Conservation (phyloP, 1,284 basidiomycete species). For the Irpex lacteus region DNA sequence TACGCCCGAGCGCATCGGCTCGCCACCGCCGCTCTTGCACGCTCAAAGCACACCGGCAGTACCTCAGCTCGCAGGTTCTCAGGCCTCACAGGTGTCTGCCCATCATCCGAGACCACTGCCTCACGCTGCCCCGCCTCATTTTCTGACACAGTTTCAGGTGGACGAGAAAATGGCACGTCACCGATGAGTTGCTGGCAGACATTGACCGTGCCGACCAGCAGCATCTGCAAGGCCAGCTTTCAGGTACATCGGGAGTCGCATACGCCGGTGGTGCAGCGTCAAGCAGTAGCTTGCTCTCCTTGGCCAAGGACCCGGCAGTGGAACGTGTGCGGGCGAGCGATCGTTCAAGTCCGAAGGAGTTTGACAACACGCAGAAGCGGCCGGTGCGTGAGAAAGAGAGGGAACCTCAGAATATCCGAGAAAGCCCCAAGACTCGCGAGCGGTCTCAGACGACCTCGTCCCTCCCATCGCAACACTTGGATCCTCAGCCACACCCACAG, state of each 20-base stretch:
- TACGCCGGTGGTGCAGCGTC: constrained; percentile 48
- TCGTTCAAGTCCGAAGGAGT: constrained; percentile 50
- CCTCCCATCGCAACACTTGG: constrained; percentile 38
- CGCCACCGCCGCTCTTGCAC: constrained; percentile 32
- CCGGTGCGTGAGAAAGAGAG: constrained; percentile 36
- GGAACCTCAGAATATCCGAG: constrained; percentile 40
- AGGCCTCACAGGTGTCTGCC: constrained; percentile 25
- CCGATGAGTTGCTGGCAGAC: constrained; percentile 64
- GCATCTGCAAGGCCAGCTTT: constrained; percentile 25
- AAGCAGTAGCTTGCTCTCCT: constrained; percentile 20
- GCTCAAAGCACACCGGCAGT: constrained; percentile 29
- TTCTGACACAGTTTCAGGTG: constrained; percentile 48
- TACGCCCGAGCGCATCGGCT: constrained; percentile 29
- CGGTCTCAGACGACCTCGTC: constrained; percentile 34
- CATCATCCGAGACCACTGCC: constrained; percentile 60
- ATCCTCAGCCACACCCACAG: constrained; percentile 30
- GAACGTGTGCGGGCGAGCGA: constrained; percentile 55
- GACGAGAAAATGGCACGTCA: constrained; percentile 65
- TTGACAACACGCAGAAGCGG: constrained; percentile 35
- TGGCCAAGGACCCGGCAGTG: constrained; percentile 46
- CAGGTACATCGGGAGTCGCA: constrained; percentile 46
- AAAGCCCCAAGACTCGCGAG: constrained; percentile 51
- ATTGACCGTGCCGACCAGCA: constrained; percentile 58
- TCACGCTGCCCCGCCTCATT: constrained; percentile 48
- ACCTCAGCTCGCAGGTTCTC: constrained; percentile 25